These are phyloP conservation scores for Yamadazyma aaseri DNA, from an alignment of 1,139 yeast genomes.

Conservation along the genomic window DNA sequence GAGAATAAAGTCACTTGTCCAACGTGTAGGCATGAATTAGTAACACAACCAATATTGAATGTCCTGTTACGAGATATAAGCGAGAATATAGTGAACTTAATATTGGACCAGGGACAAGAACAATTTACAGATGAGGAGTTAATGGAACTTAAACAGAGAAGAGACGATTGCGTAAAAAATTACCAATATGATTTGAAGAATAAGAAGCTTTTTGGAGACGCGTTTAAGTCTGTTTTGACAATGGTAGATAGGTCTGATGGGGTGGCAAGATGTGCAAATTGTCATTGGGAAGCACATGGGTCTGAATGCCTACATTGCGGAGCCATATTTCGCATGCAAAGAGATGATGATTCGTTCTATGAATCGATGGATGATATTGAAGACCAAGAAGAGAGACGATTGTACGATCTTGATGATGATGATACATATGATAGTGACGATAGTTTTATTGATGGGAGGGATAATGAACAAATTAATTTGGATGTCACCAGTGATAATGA, in stretches of 20 bases:
- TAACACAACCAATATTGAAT: conserved; percentile 44
- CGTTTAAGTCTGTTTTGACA: conserved; percentile 52
- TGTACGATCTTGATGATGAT: conserved; percentile 16
- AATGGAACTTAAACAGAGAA: conserved; percentile 20
- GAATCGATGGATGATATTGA: conserved; percentile 26
- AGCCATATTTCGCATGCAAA: conserved; percentile 29
- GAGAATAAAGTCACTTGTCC: conserved; percentile 52
- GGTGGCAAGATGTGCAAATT: conserved; percentile 72
- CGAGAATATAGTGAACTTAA: conserved; percentile 26
- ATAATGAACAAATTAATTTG: conserved; percentile 12
- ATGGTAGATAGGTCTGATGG: conserved; percentile 68
- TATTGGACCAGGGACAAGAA: conserved; percentile 25
- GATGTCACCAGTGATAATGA: conserved; percentile 8
- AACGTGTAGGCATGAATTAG: conserved; percentile 47
- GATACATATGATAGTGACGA: conserved; percentile 29
- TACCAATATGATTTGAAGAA: conserved; percentile 40
- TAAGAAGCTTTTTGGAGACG: conserved; percentile 44
- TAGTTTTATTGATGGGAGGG: conserved; percentile 28
- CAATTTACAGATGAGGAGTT: conserved; percentile 17
- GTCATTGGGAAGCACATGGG: conserved; percentile 80
- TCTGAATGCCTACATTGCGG: conserved; percentile 57
- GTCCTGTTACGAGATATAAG: conserved; percentile 41
- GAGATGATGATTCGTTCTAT: conserved; percentile 20
- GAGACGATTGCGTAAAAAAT: conserved; percentile 23
- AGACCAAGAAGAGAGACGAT: conserved; percentile 21